Evolutionary conservation across 73 alveolate genomes (phyloP).

Genomic region (Paramecium sonneborni): DNA sequence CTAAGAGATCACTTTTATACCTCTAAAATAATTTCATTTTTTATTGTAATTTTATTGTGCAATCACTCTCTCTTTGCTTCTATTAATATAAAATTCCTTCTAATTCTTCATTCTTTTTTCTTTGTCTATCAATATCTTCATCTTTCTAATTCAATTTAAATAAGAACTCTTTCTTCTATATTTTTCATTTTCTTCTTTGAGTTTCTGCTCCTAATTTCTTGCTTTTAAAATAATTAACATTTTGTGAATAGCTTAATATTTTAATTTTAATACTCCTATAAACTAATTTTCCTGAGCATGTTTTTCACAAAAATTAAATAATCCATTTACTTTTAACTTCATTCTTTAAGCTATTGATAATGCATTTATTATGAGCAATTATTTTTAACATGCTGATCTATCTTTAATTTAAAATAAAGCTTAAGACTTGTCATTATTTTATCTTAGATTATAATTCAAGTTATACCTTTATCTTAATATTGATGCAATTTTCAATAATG

Average conservation of each 20-base stretch:
- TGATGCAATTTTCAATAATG: conserved; percentile 8
- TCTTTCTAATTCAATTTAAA: conserved; percentile 24
- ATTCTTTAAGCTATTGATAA: background rate
- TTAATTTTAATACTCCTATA: background rate
- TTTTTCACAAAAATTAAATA: background rate
- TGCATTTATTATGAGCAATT: background rate
- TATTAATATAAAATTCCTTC: conserved; percentile 37
- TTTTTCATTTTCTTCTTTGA: conserved; percentile 35
- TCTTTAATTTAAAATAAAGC: conserved; percentile 22
- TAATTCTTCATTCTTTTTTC: conserved; percentile 50
- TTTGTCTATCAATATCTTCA: conserved; percentile 31
- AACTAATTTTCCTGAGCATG: background rate
- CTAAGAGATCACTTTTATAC: conserved; percentile 44
- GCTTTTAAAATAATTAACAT: background rate
- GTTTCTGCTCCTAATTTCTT: background rate
- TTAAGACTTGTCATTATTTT: background rate
- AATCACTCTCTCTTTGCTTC: conserved; percentile 21
- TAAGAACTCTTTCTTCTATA: conserved; percentile 25
- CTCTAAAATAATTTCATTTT: conserved; percentile 12
- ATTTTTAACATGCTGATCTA: background rate
- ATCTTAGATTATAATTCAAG: background rate
- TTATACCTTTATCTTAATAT: background rate
- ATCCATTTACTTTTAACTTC: background rate
- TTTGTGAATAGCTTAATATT: background rate
- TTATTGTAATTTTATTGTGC: background rate